Evolutionary conservation across 805 yeast species (phyloP).

Genomic region (Lipomyces yamanashiensis): DNA sequence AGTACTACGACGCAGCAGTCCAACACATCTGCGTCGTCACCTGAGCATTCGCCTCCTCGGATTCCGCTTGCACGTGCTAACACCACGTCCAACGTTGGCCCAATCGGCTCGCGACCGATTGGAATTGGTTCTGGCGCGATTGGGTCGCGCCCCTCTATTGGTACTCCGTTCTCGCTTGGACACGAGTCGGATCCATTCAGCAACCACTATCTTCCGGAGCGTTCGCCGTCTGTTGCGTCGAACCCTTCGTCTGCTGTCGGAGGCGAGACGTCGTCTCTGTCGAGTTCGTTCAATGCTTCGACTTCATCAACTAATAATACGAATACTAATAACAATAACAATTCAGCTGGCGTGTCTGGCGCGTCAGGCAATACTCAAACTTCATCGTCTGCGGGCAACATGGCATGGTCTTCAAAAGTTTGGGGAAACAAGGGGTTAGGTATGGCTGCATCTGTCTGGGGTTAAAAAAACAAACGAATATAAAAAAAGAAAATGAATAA

Average conservation of each 20-base stretch:
- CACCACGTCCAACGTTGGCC: conserved; percentile 36
- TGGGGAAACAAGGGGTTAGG: conserved; percentile 36
- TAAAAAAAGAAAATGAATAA: conserved; percentile 3
- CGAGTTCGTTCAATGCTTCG: conserved; percentile 17
- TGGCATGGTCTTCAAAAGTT: conserved; percentile 37
- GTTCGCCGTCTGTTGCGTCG: conserved; percentile 32
- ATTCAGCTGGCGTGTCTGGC: background rate
- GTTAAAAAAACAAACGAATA: conserved; percentile 21
- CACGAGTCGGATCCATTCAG: conserved; percentile 31
- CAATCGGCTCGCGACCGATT: conserved; percentile 37
- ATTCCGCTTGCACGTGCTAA: conserved; percentile 28
- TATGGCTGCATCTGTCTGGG: conserved; percentile 39
- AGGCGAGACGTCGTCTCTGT: conserved; percentile 11
- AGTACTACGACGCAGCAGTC: conserved; percentile 29
- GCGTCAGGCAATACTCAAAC: conserved; percentile 14
- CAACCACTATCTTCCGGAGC: conserved; percentile 29
- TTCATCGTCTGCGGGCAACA: conserved; percentile 22
- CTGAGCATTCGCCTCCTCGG: conserved; percentile 38
- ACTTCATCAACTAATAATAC: conserved; percentile 6
- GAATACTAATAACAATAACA: conserved; percentile 11
- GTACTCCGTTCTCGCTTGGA: conserved; percentile 31
- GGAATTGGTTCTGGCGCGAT: conserved; percentile 25
- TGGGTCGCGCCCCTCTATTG: conserved; percentile 24
- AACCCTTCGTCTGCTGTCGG: conserved; percentile 25
- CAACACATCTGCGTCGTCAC: conserved; percentile 34